These are phyloP conservation scores for Trametes elegans DNA, from an alignment of 768 basidiomycete species.

Conservation along the genomic window DNA sequence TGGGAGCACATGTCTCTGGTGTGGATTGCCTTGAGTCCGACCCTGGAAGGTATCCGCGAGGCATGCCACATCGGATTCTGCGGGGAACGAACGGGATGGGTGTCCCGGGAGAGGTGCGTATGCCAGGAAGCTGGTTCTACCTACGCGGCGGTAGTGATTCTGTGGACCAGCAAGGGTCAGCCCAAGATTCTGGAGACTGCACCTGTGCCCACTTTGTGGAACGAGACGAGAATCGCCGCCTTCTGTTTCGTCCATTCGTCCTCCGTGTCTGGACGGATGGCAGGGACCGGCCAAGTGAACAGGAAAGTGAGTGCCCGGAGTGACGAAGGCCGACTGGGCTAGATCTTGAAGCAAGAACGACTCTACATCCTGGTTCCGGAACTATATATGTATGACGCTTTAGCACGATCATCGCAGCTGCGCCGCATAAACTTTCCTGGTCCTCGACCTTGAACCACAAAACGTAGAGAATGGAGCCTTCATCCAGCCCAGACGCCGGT, in stretches of 20 bases:
- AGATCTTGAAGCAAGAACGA: conserved; percentile 11
- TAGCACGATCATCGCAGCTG: neutral
- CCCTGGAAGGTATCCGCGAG: neutral
- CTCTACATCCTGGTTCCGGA: conserved; percentile 9
- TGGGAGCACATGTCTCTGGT: no score
- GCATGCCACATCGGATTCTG: conserved; percentile 8
- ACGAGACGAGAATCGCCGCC: conserved; percentile 5
- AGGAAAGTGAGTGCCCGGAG: conserved; percentile 1
- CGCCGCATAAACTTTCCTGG: conserved; percentile 16
- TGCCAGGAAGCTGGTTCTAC: conserved; percentile 19
- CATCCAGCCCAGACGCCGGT: conserved; percentile 34
- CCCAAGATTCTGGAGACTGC: neutral
- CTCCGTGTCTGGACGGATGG: neutral
- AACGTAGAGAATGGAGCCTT: conserved; percentile 31
- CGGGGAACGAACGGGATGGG: conserved; percentile 15
- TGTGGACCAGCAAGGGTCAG: neutral
- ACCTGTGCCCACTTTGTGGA: conserved; percentile 17
- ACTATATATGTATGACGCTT: neutral
- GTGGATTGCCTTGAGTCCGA: neutral
- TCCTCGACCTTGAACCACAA: conserved; percentile 26
- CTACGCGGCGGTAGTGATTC: conserved; percentile 23
- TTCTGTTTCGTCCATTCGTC: conserved; percentile 2
- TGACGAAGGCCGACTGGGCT: conserved; percentile 3
- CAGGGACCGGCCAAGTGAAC: conserved; percentile 15
- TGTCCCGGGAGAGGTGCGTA: conserved; percentile 13